Evolutionary conservation across 208 protist genomes (phyloP).

Genomic region (Naegleria gruberi): DNA sequence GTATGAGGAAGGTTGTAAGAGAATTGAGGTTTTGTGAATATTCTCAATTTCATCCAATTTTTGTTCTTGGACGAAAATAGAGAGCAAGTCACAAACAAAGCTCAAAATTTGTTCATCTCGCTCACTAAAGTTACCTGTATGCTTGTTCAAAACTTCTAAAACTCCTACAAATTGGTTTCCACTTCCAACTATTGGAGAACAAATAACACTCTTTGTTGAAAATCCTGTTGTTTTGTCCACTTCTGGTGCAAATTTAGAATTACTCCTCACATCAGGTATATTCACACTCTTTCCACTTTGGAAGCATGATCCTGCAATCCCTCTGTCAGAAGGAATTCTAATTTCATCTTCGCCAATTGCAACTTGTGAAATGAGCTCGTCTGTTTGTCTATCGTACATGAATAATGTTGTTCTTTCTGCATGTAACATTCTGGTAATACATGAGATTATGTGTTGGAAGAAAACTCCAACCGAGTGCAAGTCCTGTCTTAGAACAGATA

Average conservation of each 20-base stretch:
- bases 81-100: background rate
- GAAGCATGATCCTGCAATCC: background rate
- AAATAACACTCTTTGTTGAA: background rate
- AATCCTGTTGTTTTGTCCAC: background rate
- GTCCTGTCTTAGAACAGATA: background rate
- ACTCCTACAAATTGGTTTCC: background rate
- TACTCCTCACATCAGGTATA: background rate
- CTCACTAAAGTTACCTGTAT: background rate
- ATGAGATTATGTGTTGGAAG: slow-evolving; percentile 11
- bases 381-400: background rate
- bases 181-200: background rate
- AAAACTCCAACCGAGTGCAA: background rate
- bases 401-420: slow-evolving; percentile 9
- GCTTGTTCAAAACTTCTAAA: background rate
- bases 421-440: background rate
- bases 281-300: background rate
- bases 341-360: background rate
- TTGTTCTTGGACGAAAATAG: background rate
- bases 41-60: background rate
- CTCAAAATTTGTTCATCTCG: background rate
- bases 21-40: background rate
- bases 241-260: background rate
- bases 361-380: slow-evolving; percentile 10
- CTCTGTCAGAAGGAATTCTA: background rate
- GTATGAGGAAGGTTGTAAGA: background rate